phyloP scores from a whole-genome alignment of 2,329 filamentous ascomycete species.

The Botryotinia convoluta region DNA sequence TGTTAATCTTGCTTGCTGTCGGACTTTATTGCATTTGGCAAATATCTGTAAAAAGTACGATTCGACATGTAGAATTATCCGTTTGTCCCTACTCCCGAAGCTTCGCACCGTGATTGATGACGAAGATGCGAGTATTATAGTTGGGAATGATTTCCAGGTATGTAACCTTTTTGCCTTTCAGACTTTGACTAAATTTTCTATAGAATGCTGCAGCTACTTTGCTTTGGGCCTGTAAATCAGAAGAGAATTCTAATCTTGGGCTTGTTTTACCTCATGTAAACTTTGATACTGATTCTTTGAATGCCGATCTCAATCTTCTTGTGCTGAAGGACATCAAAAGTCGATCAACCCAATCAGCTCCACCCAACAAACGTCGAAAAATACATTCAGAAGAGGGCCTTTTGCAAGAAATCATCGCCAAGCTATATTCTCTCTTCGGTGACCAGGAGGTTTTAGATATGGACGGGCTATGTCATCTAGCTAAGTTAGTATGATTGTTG shows the following conservation, averaged over 20 bases:
- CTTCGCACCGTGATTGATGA: conserved; percentile 23
- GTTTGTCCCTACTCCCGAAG: conserved; percentile 30
- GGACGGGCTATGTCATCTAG: conserved; percentile 43
- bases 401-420: conserved; percentile 38
- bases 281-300: conserved; percentile 32
- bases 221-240: conserved; percentile 26
- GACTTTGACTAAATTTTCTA: conserved; percentile 20
- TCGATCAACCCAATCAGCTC: conserved; percentile 17
- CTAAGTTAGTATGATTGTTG: conserved; percentile 46
- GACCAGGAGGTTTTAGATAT: conserved; percentile 39
- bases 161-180: conserved; percentile 1
- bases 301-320: conserved; percentile 30
- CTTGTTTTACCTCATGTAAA: conserved; percentile 2
- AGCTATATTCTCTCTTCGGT: conserved; percentile 40
- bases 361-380: conserved; percentile 36
- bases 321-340: conserved; percentile 20
- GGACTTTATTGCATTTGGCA: conserved; percentile 31
- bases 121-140: conserved; percentile 8
- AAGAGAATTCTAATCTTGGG: background rate
- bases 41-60: conserved; percentile 29
- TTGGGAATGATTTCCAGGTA: conserved; percentile 35
- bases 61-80: conserved; percentile 27
- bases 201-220: conserved; percentile 30
- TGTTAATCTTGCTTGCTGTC: conserved; percentile 25
- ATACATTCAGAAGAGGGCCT: conserved; percentile 35